Evolutionary conservation across 2,329 filamentous ascomycete genomes (phyloP), one percentile per base, ranked within the genome.

Genomic region (Fusarium acutatum): DNA sequence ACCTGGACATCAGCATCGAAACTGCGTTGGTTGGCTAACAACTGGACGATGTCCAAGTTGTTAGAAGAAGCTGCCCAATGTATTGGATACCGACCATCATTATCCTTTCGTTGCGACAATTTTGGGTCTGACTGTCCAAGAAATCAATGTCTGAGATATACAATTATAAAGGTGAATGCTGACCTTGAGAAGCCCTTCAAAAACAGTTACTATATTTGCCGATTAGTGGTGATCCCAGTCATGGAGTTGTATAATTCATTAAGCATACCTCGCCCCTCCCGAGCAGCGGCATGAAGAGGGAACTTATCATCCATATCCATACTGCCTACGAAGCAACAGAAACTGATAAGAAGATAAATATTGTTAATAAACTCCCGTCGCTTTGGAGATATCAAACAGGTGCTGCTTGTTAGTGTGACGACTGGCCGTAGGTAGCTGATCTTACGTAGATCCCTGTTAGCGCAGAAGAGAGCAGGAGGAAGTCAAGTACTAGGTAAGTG

Each of bases 31-130:
- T 93, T 88, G 5, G 93, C 88, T 8, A 98, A 86, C 26, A 96
- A 81, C 56, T 92, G 86, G 24, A 94, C 91, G 67, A 98, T 94
- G 30, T 91, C 88, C 12, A 92, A 83, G 75, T 91, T 92, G 80
- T 96, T 97, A 82, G 93, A 93, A 28, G 95, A 96, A 5, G 91
- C 90, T 0, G 96, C 96, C 96, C 96, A 99, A 86, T 99, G 96
- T 64, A 98, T 91, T 6, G 96, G 92, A 41, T 97, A 89, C 49
- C 96, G 93, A 22, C 94, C 94, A 81, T 99, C 96, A 54, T 94
- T 92, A 79, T 99, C 96, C 78, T 91, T 90, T 65, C 83, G 83
- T 52, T 85, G 87, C 32, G 94, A 91, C 43, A 97, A 89, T 78
- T 93, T 95, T 6, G 93, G 91, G 79, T 97, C 95, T 75, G 91